phyloP scores from a whole-genome alignment of 805 yeast genomes.

The Jamesozyma jinghongensis region DNA sequence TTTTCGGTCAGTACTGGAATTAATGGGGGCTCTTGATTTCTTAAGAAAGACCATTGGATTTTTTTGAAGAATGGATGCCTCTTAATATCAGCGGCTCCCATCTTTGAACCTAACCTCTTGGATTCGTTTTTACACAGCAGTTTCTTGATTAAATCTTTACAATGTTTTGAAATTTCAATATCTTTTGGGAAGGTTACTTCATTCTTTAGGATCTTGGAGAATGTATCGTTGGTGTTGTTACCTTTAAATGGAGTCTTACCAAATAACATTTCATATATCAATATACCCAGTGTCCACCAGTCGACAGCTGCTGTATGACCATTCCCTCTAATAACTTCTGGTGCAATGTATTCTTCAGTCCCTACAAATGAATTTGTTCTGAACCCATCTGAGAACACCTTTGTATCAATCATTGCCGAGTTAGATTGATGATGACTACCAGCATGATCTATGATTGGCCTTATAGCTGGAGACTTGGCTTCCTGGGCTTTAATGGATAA shows the following conservation, averaged over 20 bases:
- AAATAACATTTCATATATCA: constrained; percentile 89
- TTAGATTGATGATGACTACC: constrained; percentile 1
- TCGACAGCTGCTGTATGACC: constrained; percentile 98
- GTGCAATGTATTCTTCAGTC: constrained; percentile 97
- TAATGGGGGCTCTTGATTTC: constrained; percentile 93
- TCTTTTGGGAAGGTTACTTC: constrained; percentile 73
- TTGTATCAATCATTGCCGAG: constrained; percentile 56
- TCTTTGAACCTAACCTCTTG: constrained; percentile 79
- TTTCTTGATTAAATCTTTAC: constrained; percentile 73
- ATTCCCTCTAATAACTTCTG: constrained; percentile 93
- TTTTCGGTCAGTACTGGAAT: constrained; percentile 64
- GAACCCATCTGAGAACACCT: constrained; percentile 91
- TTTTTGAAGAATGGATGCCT: constrained; percentile 84
- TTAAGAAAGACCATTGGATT: constrained; percentile 89
- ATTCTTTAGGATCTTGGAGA: constrained; percentile 73
- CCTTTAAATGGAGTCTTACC: constrained; percentile 98
- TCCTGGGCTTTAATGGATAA: constrained; percentile 80
- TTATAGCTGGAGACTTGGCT: constrained; percentile 21
- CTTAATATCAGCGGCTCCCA: constrained; percentile 94
- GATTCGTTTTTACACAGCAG: constrained; percentile 80
- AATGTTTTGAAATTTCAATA: constrained; percentile 57
- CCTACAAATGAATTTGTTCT: constrained; percentile 98
- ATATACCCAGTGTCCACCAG: constrained; percentile 98
- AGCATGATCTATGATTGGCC: constrained; percentile 1
- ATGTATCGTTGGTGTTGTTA: constrained; percentile 76